Percentiles rank a stretch among this genome's conserved stretches.
Conservation (phyloP, 352 stramenopile species). For the Phytophthora parvispora region DNA sequence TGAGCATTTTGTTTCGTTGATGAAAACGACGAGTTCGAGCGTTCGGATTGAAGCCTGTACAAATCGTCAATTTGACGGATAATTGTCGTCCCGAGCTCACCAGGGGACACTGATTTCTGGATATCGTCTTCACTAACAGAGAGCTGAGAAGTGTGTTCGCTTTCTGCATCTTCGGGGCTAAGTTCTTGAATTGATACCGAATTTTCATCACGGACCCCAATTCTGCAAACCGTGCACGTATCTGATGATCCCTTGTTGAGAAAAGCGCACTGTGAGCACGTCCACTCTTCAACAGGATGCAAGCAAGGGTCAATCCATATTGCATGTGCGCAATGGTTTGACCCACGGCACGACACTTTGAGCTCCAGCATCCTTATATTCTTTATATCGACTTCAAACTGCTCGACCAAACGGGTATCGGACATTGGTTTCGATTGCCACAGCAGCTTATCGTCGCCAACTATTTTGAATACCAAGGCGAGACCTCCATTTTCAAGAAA, state of each 20-base stretch:
- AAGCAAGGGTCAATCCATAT: slow-evolving; percentile 86
- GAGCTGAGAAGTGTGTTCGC: background rate
- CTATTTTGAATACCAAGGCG: slow-evolving; percentile 72
- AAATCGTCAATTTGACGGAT: slow-evolving; percentile 42
- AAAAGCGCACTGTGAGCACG: slow-evolving; percentile 70
- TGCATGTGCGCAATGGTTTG: slow-evolving; percentile 83
- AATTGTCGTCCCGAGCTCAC: slow-evolving; percentile 34
- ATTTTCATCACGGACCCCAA: slow-evolving; percentile 33
- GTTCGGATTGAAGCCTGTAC: slow-evolving; percentile 30
- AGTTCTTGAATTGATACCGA: background rate
- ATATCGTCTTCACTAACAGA: background rate
- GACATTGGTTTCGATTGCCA: slow-evolving; percentile 83
- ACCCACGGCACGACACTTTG: slow-evolving; percentile 71
- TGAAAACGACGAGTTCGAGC: background rate
- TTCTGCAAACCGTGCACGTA: slow-evolving; percentile 61
- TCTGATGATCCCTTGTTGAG: slow-evolving; percentile 73
- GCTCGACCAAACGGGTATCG: slow-evolving; percentile 46
- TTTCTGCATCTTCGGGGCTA: background rate
- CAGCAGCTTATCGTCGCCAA: slow-evolving; percentile 73
- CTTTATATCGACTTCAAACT: slow-evolving; percentile 68
- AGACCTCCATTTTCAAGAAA: slow-evolving; percentile 64
- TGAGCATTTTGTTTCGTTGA: slow-evolving; percentile 22
- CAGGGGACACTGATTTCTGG: slow-evolving; percentile 12
- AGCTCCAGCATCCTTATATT: slow-evolving; percentile 85
- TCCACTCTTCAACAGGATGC: slow-evolving; percentile 77